A percentile compares a stretch with the other conserved stretches of the same genome.
phyloP scores from a whole-genome alignment of 1,284 basidiomycete species.

The Cystobasidium slooffiae region DNA sequence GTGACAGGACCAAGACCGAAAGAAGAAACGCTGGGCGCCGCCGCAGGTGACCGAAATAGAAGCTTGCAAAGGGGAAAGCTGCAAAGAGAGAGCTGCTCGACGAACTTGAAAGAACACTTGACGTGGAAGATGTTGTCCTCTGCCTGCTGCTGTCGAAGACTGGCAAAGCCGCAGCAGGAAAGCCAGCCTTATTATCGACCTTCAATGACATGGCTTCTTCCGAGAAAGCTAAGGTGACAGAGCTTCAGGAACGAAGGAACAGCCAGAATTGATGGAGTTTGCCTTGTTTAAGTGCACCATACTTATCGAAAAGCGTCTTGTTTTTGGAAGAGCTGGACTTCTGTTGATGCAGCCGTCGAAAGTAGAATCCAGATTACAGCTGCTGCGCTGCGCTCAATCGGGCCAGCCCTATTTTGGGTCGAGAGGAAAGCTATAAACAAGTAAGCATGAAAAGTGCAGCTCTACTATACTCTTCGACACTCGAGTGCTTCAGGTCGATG shows the following conservation, averaged over 20 bases:
- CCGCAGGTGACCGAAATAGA: constrained; percentile 18
- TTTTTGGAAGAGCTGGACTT: too few species aligned
- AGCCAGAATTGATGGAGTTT: neutral
- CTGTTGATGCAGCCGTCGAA: neutral
- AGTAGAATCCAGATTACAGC: neutral
- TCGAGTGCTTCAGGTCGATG: too few species aligned
- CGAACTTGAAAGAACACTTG: constrained; percentile 1
- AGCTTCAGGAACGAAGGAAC: neutral
- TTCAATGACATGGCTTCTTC: neutral
- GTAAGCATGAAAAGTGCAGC: too few species aligned
- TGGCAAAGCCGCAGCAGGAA: neutral
- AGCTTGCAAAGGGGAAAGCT: neutral
- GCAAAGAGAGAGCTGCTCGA: constrained; percentile 3
- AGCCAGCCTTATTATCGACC: neutral
- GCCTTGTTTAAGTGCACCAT: too few species aligned
- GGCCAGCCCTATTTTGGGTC: too few species aligned
- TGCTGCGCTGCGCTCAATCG: neutral
- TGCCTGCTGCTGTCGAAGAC: neutral
- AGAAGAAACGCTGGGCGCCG: constrained; percentile 23
- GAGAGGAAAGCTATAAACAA: too few species aligned
- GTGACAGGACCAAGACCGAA: neutral
- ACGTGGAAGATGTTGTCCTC: constrained; percentile 2
- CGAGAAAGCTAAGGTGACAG: neutral
- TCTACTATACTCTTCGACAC: too few species aligned
- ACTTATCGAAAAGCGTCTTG: too few species aligned